These are phyloP conservation scores for Lodderomyces metapsilosis DNA, from an alignment of 1,139 yeast genomes.

Conservation along the genomic window DNA sequence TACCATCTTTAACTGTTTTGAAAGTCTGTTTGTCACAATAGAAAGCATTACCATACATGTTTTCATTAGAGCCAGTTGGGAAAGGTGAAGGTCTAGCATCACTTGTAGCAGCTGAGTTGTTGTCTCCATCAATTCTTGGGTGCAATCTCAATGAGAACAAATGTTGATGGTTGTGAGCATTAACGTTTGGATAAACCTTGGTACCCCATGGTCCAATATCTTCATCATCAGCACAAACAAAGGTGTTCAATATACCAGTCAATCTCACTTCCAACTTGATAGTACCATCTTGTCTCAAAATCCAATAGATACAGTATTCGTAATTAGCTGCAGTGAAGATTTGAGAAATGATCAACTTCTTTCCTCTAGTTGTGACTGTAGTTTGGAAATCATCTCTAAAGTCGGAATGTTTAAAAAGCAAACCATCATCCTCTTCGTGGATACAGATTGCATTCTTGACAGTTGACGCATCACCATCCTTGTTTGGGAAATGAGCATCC, in stretches of 20 bases:
- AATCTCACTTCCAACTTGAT: slow-evolving; percentile 75
- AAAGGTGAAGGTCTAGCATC: slow-evolving; percentile 62
- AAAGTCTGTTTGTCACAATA: slow-evolving; percentile 60
- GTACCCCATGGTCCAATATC: slow-evolving; percentile 77
- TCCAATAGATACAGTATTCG: slow-evolving; percentile 83
- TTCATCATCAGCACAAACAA: slow-evolving; percentile 60
- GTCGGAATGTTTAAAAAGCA: slow-evolving; percentile 77
- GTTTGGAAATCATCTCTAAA: slow-evolving; percentile 79
- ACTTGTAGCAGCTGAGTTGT: slow-evolving; percentile 67
- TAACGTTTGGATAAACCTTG: slow-evolving; percentile 73
- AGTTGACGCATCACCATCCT: slow-evolving; percentile 66
- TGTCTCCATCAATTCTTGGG: slow-evolving; percentile 79
- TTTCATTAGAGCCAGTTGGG: slow-evolving; percentile 64
- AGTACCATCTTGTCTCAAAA: slow-evolving; percentile 79
- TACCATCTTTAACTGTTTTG: slow-evolving; percentile 66
- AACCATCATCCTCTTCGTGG: slow-evolving; percentile 83
- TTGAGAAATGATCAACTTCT: slow-evolving; percentile 70
- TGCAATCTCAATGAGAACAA: slow-evolving; percentile 76
- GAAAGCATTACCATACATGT: slow-evolving; percentile 74
- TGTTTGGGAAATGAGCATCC: slow-evolving; percentile 70
- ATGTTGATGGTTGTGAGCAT: slow-evolving; percentile 86
- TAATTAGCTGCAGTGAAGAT: slow-evolving; percentile 85
- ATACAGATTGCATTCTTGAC: slow-evolving; percentile 77
- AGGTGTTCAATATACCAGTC: slow-evolving; percentile 80
- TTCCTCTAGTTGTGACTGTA: slow-evolving; percentile 71